These are phyloP conservation scores for Leccinum obscurum DNA, from an alignment of 768 basidiomycete genomes.

Conservation along the genomic window DNA sequence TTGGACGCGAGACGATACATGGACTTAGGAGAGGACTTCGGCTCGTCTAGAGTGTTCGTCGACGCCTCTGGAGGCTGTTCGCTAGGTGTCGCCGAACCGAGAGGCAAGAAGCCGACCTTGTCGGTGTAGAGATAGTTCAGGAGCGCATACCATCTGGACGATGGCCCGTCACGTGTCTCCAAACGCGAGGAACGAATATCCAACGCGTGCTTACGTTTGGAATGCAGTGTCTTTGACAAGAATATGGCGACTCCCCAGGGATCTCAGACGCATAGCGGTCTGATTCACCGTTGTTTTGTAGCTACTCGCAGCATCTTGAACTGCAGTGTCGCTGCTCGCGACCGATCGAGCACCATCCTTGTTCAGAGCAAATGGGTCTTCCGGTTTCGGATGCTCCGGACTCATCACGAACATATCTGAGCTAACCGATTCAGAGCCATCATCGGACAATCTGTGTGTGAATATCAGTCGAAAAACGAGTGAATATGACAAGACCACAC, in stretches of 20 bases:
- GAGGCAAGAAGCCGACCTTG: conserved; percentile 33
- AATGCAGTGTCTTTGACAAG: conserved; percentile 20
- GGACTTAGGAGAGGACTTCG: conserved; percentile 42
- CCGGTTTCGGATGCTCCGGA: conserved; percentile 8
- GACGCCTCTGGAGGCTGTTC: neutral
- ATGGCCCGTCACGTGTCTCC: neutral
- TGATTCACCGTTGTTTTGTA: neutral
- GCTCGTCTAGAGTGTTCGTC: conserved; percentile 9
- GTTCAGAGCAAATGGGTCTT: neutral
- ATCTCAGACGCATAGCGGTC: conserved; percentile 8
- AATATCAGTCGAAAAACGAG: neutral
- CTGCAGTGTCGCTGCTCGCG: conserved; percentile 7
- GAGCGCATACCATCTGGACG: conserved; percentile 39
- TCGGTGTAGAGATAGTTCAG: conserved; percentile 42
- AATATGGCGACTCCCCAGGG: conserved; percentile 22
- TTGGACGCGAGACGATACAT: conserved; percentile 46
- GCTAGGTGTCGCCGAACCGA: conserved; percentile 18
- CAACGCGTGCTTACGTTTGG: conserved; percentile 22
- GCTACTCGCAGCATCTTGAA: neutral
- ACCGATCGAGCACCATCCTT: conserved; percentile 4
- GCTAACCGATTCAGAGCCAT: conserved; percentile 14
- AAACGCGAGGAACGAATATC: neutral
- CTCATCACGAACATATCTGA: conserved; percentile 23
- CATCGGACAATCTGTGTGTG: conserved; percentile 11
- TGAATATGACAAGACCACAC: neutral